These are phyloP conservation scores for Aspergillus spinulosporus DNA, from an alignment of 2,329 filamentous ascomycete species.

Conservation along the genomic window DNA sequence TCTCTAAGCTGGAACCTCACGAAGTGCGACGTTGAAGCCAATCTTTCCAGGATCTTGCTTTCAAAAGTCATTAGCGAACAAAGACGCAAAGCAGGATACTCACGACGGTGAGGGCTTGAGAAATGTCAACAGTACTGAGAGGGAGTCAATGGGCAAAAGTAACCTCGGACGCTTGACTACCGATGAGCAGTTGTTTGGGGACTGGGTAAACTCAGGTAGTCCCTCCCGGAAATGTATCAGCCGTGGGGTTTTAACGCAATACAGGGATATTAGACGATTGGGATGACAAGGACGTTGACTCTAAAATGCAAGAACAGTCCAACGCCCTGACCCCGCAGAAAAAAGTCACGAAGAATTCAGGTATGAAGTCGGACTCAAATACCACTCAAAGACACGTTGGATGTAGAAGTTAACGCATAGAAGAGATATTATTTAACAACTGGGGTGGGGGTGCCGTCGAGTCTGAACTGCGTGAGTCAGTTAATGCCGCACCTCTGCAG, in stretches of 20 bases:
- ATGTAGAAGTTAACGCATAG: no score
- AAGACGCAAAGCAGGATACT: neutral
- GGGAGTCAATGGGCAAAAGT: conserved; percentile 21
- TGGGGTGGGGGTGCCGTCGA: no score
- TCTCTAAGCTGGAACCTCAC: conserved; percentile 56
- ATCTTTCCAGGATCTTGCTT: conserved; percentile 51
- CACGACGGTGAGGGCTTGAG: neutral
- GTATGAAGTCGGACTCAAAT: neutral
- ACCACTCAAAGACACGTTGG: no score
- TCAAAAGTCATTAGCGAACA: conserved; percentile 22
- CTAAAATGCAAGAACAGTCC: neutral
- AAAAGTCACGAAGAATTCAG: conserved; percentile 15
- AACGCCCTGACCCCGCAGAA: neutral
- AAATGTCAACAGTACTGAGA: neutral
- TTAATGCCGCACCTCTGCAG: neutral
- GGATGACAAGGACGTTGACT: neutral
- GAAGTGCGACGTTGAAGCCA: conserved; percentile 54
- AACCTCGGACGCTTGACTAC: conserved; percentile 55
- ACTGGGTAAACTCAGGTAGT: conserved; percentile 49
- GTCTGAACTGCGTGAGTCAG: neutral
- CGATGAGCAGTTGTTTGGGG: conserved; percentile 54
- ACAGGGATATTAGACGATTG: neutral
- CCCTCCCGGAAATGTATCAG: neutral
- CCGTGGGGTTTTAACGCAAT: neutral
- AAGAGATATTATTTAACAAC: no score